Evolutionary conservation across 2,329 filamentous ascomycete genomes (phyloP).

Genomic region (Colletotrichum ledebouriae): DNA sequence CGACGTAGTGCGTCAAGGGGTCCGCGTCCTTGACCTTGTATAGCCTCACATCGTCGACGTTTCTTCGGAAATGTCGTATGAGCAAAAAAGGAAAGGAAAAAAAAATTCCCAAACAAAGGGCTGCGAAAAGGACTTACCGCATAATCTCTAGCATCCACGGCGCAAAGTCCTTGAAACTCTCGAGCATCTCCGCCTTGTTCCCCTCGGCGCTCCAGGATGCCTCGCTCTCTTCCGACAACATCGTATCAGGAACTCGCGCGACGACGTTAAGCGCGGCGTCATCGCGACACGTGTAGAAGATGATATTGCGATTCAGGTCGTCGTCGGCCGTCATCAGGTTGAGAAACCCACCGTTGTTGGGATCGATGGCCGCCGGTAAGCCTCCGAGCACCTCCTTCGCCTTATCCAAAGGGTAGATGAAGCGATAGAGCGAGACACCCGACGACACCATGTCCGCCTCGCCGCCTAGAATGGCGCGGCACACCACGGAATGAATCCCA

Average conservation of each 20-base stretch:
- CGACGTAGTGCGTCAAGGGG: slow-evolving; percentile 54
- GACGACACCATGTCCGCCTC: slow-evolving; percentile 6
- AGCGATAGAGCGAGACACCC: slow-evolving; percentile 35
- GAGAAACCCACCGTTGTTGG: slow-evolving; percentile 8
- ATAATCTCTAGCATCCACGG: slow-evolving; percentile 35
- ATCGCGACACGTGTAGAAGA: slow-evolving; percentile 36
- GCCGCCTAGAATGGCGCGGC: slow-evolving; percentile 13
- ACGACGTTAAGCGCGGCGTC: slow-evolving; percentile 28
- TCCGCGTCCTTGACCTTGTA: slow-evolving; percentile 52
- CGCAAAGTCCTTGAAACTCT: slow-evolving; percentile 32
- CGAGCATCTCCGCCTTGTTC: slow-evolving; percentile 13
- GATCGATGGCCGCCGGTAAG: slow-evolving; percentile 26
- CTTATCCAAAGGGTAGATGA: slow-evolving; percentile 23
- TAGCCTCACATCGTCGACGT: slow-evolving; percentile 19
- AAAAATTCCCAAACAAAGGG: no score
- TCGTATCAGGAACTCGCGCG: slow-evolving; percentile 23
- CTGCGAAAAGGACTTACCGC: slow-evolving; percentile 9
- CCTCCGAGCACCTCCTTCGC: slow-evolving; percentile 19
- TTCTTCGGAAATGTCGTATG: neutral
- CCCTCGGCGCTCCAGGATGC: slow-evolving; percentile 33
- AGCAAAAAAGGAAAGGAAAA: neutral
- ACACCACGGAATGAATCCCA: slow-evolving; percentile 34
- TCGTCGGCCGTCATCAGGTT: slow-evolving; percentile 33
- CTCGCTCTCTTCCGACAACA: slow-evolving; percentile 18
- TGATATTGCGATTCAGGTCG: slow-evolving; percentile 27